phyloP scores from a whole-genome alignment of 2,329 filamentous ascomycete genomes.

The Paramyrothecium sp. region DNA sequence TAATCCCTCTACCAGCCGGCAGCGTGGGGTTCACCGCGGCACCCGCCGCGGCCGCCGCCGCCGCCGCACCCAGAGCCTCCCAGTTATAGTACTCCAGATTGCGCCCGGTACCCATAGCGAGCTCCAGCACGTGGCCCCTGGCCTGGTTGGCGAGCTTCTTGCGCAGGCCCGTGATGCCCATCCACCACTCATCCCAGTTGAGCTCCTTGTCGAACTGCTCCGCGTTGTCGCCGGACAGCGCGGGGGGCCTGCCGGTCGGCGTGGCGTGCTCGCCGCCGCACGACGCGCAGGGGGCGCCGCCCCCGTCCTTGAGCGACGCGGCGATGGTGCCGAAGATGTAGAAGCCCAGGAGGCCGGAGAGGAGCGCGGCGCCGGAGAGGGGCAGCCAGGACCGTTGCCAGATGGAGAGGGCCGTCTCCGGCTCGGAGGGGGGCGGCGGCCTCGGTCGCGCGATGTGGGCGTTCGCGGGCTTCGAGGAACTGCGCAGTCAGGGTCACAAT shows the following conservation, averaged over 20 bases:
- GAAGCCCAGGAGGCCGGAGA: conserved; percentile 44
- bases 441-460: conserved; percentile 4
- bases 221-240: conserved; percentile 45
- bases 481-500: conserved; percentile 1
- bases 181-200: conserved; percentile 54
- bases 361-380: conserved; percentile 44
- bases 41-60: conserved; percentile 5
- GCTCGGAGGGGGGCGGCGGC: conserved; percentile 18
- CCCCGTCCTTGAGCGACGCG: conserved; percentile 27
- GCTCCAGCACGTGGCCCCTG: conserved; percentile 58
- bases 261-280: conserved; percentile 26
- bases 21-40: background rate
- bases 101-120: conserved; percentile 62
- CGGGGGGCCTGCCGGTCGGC: conserved; percentile 48
- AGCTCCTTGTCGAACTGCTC: conserved; percentile 58
- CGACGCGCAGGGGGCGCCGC: conserved; percentile 16
- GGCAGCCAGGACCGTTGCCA: conserved; percentile 39
- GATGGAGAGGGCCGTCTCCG: conserved; percentile 32
- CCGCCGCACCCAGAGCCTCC: conserved; percentile 34
- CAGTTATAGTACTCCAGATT: conserved; percentile 61
- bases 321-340: conserved; percentile 41
- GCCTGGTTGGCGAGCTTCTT: conserved; percentile 45
- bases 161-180: conserved; percentile 54
- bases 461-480: conserved; percentile 5
- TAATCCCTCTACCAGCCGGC: conserved; percentile 27